phyloP scores from a whole-genome alignment of 192 early-diverging fungal species.

The Coemansia sp. region DNA sequence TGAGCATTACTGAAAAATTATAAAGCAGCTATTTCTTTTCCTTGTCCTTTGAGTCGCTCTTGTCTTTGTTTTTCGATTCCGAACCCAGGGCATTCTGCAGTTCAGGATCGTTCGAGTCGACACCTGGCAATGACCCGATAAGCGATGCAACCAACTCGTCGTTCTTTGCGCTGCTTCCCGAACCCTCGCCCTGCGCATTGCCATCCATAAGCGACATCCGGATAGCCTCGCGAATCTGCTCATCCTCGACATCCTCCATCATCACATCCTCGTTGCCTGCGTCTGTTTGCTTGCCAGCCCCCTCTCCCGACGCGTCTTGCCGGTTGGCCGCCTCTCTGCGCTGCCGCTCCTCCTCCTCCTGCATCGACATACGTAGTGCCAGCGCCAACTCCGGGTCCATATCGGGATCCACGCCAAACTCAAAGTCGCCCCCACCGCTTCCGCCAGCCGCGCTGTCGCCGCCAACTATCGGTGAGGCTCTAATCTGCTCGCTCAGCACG shows the following conservation, averaged over 20 bases:
- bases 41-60: constrained; percentile 31
- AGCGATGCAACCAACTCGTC: constrained; percentile 70
- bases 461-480: constrained; percentile 82
- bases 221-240: constrained; percentile 47
- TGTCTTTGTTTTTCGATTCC: constrained; percentile 47
- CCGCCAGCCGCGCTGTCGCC: constrained; percentile 73
- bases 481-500: constrained; percentile 79
- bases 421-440: constrained; percentile 55
- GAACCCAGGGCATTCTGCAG: constrained; percentile 64
- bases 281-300: neutral
- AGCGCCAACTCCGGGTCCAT: constrained; percentile 92
- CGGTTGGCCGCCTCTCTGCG: constrained; percentile 31
- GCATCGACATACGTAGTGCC: constrained; percentile 88
- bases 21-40: constrained; percentile 6
- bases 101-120: constrained; percentile 81
- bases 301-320: constrained; percentile 2
- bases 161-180: constrained; percentile 42
- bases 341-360: constrained; percentile 93
- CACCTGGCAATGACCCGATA: constrained; percentile 79
- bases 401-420: constrained; percentile 93
- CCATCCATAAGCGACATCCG: constrained; percentile 53
- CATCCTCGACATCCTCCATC: constrained; percentile 47
- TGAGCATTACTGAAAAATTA: neutral
- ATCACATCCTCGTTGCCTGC: constrained; percentile 26
- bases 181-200: constrained; percentile 18